Conservation (phyloP, 257 asterid genomes). For the Nicotiana paniculata region DNA sequence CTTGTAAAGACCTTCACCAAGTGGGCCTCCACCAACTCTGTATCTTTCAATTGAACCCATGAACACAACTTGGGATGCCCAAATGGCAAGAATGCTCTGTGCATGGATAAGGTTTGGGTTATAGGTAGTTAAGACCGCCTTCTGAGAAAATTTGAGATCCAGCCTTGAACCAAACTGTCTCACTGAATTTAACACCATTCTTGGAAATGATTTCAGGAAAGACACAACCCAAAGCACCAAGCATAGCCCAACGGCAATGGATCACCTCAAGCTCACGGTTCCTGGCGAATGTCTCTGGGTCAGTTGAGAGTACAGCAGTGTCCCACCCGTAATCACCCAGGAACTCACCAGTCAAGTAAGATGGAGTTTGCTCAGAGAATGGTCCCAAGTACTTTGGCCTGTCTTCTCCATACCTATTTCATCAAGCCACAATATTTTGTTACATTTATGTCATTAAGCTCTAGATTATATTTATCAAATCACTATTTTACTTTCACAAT, state of each 20-base stretch:
- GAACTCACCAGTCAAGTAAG: slow-evolving; percentile 83
- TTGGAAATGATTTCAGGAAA: slow-evolving; percentile 70
- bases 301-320: slow-evolving; percentile 91
- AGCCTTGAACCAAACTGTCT: slow-evolving; percentile 92
- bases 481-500: background rate
- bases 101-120: slow-evolving; percentile 88
- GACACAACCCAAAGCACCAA: slow-evolving; percentile 81
- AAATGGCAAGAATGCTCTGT: slow-evolving; percentile 80
- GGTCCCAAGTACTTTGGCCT: slow-evolving; percentile 95
- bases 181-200: slow-evolving; percentile 77
- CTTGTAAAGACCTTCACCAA: slow-evolving; percentile 82
- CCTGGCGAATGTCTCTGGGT: slow-evolving; percentile 82
- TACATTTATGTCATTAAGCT: background rate
- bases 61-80: slow-evolving; percentile 74
- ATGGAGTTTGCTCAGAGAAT: slow-evolving; percentile 85
- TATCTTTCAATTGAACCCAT: slow-evolving; percentile 82
- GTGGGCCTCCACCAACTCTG: slow-evolving; percentile 88
- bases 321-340: slow-evolving; percentile 98
- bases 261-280: slow-evolving; percentile 90
- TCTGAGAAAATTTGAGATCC: slow-evolving; percentile 91
- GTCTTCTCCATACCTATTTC: slow-evolving; percentile 77
- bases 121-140: slow-evolving; percentile 80
- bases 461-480: no score
- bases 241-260: slow-evolving; percentile 93
- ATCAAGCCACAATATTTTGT: background rate